Evolutionary conservation across 2,329 filamentous ascomycete genomes (phyloP).

Genomic region (Fusarium keratoplasticum): DNA sequence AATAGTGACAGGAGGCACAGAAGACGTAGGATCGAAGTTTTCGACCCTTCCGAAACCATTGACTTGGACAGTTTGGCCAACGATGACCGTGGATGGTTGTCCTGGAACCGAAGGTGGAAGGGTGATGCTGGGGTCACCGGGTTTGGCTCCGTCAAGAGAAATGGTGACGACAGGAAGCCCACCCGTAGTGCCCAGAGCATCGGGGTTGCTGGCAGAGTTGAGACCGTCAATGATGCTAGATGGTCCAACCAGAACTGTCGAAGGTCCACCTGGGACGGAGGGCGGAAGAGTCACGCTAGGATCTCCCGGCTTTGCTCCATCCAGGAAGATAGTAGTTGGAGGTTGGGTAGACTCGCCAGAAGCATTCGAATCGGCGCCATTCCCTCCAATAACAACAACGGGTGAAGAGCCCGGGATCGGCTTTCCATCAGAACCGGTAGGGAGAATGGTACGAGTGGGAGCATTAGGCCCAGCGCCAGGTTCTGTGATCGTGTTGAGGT

Average conservation of each 20-base stretch:
- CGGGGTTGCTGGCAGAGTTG: not conserved
- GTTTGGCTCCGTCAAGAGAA: not conserved
- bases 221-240: not conserved
- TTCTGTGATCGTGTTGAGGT: constrained; percentile 22
- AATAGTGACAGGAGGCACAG: not conserved
- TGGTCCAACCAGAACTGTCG: not conserved
- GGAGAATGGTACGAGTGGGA: constrained; percentile 24
- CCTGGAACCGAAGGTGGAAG: not conserved
- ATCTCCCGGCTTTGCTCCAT: not conserved
- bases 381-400: not conserved
- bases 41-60: not conserved
- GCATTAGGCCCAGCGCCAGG: constrained; percentile 16
- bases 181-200: not conserved
- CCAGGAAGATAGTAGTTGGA: not conserved
- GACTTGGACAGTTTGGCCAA: not conserved
- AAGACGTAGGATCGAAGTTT: not conserved
- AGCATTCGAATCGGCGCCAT: not conserved
- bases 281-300: not conserved
- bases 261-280: not conserved
- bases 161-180: not conserved
- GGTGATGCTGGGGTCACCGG: not conserved
- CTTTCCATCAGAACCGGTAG: constrained; percentile 31
- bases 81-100: not conserved
- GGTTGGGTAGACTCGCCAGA: not conserved
- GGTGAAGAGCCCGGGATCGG: constrained; percentile 23